Percentiles rank a stretch among this genome's conserved stretches.
Conservation (phyloP, 192 early-diverging fungal species). For the Backusella morwellensis region DNA sequence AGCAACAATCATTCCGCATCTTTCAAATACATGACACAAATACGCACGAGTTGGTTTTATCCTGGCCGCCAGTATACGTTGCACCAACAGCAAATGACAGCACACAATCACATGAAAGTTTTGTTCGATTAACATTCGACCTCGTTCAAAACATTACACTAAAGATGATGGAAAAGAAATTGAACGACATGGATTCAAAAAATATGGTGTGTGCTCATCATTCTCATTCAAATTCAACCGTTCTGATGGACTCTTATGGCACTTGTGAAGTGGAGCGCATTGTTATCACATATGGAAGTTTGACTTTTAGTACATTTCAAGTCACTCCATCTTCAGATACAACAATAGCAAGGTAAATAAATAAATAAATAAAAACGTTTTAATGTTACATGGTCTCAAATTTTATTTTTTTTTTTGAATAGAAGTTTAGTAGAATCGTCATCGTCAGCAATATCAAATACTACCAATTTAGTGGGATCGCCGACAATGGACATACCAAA, state of each 20-base stretch:
- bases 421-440: not conserved
- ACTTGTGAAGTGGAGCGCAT: not conserved
- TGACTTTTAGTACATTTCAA: slow-evolving; percentile 2
- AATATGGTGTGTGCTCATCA: slow-evolving; percentile 15
- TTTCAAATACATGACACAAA: slow-evolving; percentile 16
- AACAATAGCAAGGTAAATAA: not conserved
- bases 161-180: not conserved
- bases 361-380: not conserved
- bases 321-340: not conserved
- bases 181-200: not conserved
- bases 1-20: not conserved
- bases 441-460: not conserved
- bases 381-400: too few species aligned
- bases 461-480: slow-evolving; percentile 1
- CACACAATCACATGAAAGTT: not conserved
- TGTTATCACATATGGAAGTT: slow-evolving; percentile 8
- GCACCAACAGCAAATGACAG: not conserved
- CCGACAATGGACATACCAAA: slow-evolving; percentile 3
- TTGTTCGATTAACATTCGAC: not conserved
- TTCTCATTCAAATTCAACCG: slow-evolving; percentile 10
- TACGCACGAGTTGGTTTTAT: not conserved
- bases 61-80: slow-evolving; percentile 4
- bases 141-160: not conserved
- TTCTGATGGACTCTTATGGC: not conserved
- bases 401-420: not conserved